A percentile compares a stretch with the other conserved stretches of the same genome.
phyloP scores from a whole-genome alignment of 1,139 yeast species.

The Petasospora rhodanensis region DNA sequence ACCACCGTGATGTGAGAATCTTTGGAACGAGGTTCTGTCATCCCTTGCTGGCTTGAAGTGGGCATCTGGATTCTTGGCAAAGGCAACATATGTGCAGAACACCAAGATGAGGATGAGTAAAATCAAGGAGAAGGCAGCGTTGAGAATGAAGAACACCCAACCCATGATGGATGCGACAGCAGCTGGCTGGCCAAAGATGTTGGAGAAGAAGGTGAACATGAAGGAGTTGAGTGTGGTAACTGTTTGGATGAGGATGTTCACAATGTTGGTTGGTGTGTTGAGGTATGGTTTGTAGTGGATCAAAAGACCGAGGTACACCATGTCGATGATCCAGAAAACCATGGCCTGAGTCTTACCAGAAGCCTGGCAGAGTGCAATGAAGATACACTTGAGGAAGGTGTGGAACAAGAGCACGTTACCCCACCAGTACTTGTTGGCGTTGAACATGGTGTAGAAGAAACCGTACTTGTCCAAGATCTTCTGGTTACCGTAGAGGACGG shows the following conservation, averaged over 20 bases:
- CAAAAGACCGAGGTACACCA: conserved; percentile 54
- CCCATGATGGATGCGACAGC: conserved; percentile 74
- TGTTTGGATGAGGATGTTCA: conserved; percentile 58
- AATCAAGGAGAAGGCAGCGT: conserved; percentile 71
- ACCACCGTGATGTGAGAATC: conserved; percentile 32
- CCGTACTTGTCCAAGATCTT: conserved; percentile 65
- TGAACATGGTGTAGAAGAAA: conserved; percentile 78
- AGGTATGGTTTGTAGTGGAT: conserved; percentile 60
- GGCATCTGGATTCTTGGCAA: conserved; percentile 77
- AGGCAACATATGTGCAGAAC: conserved; percentile 49
- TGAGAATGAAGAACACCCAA: conserved; percentile 70
- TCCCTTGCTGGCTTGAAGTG: conserved; percentile 80
- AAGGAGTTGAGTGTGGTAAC: conserved; percentile 68
- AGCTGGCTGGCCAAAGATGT: conserved; percentile 64
- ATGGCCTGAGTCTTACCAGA: conserved; percentile 69
- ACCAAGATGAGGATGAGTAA: conserved; percentile 58
- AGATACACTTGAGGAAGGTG: conserved; percentile 53
- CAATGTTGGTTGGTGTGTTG: conserved; percentile 66
- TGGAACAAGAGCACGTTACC: conserved; percentile 55
- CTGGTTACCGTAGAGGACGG: conserved; percentile 67
- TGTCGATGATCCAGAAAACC: conserved; percentile 60
- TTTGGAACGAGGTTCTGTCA: conserved; percentile 79
- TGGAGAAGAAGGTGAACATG: conserved; percentile 69
- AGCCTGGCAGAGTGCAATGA: conserved; percentile 64
- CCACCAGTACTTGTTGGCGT: conserved; percentile 73